Evolutionary conservation across 2,329 filamentous ascomycete genomes (phyloP).

Genomic region (Alternaria sp.): DNA sequence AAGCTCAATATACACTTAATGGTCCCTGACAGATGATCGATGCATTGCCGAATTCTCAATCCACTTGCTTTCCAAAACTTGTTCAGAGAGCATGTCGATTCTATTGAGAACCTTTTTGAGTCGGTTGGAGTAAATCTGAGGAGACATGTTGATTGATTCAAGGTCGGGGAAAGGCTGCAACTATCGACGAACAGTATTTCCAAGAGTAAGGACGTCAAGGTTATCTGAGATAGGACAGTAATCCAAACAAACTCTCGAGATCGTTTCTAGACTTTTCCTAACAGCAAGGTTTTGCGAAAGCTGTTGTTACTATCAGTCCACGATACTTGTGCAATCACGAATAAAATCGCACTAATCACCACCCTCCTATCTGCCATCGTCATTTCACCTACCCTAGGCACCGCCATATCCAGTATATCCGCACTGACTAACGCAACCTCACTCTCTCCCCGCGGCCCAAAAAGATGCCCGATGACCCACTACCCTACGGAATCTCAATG

Average conservation of each 20-base stretch:
- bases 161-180: background rate
- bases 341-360: too few species aligned
- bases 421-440: background rate
- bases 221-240: background rate
- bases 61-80: background rate
- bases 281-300: too few species aligned
- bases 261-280: too few species aligned
- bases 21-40: background rate
- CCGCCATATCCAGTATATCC: background rate
- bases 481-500: background rate
- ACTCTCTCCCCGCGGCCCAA: background rate
- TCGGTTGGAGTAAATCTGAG: background rate
- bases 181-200: too few species aligned
- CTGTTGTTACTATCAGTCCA: too few species aligned
- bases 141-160: background rate
- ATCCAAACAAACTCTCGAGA: background rate
- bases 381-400: background rate
- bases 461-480: background rate
- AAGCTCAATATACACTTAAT: background rate
- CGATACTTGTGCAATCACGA: too few species aligned
- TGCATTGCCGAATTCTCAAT: background rate
- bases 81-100: background rate
- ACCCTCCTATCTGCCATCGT: background rate
- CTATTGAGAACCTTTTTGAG: background rate
- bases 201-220: too few species aligned